Percentiles rank a stretch among this genome's conserved stretches.
These are phyloP conservation scores for Ciborinia camelliae DNA, from an alignment of 2,329 filamentous ascomycete genomes.

Conservation along the genomic window DNA sequence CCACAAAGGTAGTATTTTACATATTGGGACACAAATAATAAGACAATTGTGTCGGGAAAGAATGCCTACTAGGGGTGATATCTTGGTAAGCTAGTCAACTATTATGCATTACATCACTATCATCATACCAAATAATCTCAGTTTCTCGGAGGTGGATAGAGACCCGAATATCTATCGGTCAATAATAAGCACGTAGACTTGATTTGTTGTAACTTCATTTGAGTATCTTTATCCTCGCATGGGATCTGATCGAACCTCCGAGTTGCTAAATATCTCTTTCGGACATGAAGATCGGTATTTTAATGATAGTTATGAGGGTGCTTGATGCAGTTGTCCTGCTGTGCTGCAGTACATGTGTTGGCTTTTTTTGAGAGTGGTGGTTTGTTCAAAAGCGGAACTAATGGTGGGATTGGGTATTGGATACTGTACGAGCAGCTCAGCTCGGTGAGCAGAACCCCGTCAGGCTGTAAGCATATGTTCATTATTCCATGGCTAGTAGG, in stretches of 20 bases:
- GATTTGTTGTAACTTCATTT: background rate
- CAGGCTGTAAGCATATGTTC: background rate
- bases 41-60: background rate
- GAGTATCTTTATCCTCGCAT: background rate
- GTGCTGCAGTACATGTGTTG: slow-evolving; percentile 4
- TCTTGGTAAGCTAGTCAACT: slow-evolving; percentile 4
- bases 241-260: background rate
- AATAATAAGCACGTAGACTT: slow-evolving; percentile 6
- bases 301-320: background rate
- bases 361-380: background rate
- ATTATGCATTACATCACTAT: background rate
- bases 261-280: background rate
- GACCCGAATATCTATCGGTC: background rate
- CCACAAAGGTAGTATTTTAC: background rate
- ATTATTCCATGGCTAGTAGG: background rate
- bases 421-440: slow-evolving; percentile 3
- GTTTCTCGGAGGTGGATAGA: background rate
- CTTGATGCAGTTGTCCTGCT: background rate
- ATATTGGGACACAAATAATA: background rate
- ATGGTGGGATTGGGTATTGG: slow-evolving; percentile 8
- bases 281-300: slow-evolving; percentile 12
- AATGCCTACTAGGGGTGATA: background rate
- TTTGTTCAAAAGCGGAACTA: background rate
- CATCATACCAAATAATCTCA: background rate
- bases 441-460: slow-evolving; percentile 7